Conservation (phyloP, 305 asterid species). For the Stenogyne calaminthoides region DNA sequence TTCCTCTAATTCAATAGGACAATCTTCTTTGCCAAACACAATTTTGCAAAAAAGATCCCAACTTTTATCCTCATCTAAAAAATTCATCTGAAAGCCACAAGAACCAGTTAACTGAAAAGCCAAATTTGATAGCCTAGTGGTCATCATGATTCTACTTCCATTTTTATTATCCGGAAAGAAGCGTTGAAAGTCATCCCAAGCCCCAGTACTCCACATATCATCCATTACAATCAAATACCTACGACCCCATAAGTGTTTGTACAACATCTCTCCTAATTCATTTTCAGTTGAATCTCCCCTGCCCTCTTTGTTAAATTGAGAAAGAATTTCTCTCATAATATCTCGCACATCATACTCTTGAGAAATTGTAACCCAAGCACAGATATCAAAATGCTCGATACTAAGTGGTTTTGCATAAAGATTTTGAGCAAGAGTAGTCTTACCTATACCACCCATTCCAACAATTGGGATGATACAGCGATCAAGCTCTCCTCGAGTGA, state of each 20-base stretch:
- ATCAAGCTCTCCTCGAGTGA: not conserved
- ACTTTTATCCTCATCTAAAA: conserved; percentile 21
- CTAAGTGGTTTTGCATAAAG: no score
- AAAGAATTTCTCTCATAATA: no score
- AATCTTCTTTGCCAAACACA: not conserved
- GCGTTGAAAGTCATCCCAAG: not conserved
- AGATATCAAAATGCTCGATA: no score
- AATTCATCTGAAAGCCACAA: not conserved
- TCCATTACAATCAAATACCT: conserved; percentile 21
- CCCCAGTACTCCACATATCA: not conserved
- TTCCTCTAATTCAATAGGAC: no score
- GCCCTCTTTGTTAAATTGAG: no score
- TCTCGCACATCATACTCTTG: no score
- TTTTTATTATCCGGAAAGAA: conserved; percentile 10
- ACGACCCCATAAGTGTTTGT: not conserved
- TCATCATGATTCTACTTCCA: conserved; percentile 9
- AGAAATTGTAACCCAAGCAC: no score
- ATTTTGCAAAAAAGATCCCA: conserved; percentile 4
- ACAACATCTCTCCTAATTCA: not conserved
- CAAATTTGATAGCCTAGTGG: not conserved
- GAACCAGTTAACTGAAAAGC: not conserved
- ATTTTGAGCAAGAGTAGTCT: no score
- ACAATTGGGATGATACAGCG: no score
- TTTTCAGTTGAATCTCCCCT: not conserved
- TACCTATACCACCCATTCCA: no score